phyloP scores from a whole-genome alignment of 192 early-diverging fungal species.

The Neocallimastix lanati region DNA sequence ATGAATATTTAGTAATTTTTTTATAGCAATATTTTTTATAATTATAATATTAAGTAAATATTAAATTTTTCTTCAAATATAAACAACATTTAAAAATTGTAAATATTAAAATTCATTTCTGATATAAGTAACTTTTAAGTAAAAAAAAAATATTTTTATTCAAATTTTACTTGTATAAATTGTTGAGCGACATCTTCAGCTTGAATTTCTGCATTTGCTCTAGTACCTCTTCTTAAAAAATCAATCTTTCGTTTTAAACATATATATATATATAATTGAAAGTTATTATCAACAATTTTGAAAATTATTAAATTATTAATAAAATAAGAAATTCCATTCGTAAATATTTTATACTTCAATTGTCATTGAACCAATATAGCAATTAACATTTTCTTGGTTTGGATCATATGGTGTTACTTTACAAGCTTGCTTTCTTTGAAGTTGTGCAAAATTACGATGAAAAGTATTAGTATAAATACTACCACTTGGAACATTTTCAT shows the following conservation, averaged over 20 bases:
- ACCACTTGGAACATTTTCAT: slow-evolving; percentile 18
- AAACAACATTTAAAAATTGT: no score
- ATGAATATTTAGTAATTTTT: no score
- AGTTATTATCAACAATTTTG: slow-evolving; percentile 11
- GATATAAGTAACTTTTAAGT: no score
- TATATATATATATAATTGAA: no score
- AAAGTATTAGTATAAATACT: slow-evolving; percentile 27
- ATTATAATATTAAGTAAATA: no score
- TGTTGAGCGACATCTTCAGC: slow-evolving; percentile 49
- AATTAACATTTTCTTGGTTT: slow-evolving; percentile 14
- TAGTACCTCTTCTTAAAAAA: slow-evolving; percentile 25
- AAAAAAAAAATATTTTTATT: no score
- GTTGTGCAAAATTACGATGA: slow-evolving; percentile 46
- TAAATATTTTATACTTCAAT: slow-evolving; percentile 13
- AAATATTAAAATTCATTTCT: no score
- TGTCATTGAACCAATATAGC: slow-evolving; percentile 19
- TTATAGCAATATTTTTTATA: no score
- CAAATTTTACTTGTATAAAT: slow-evolving; percentile 24
- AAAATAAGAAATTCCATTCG: slow-evolving; percentile 1
- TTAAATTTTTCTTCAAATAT: no score
- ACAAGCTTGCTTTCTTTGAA: slow-evolving; percentile 43
- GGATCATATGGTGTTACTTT: slow-evolving; percentile 46
- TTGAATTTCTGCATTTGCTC: slow-evolving; percentile 40
- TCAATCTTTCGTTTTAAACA: no score
- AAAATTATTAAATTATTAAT: neutral